phyloP scores from a whole-genome alignment of 257 asterid species.

The Fraxinus pennsylvanica region DNA sequence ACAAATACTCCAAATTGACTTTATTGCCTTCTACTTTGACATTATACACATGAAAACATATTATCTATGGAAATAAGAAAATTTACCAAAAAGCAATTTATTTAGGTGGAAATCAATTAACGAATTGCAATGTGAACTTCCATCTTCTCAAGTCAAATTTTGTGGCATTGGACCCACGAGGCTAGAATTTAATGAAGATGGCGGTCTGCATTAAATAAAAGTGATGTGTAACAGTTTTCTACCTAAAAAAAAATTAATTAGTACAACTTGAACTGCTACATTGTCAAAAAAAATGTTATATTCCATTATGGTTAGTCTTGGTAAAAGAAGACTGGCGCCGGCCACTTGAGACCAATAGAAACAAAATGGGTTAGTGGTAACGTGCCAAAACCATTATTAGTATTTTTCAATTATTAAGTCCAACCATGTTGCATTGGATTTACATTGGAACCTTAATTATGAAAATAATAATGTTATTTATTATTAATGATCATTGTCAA shows the following conservation, averaged over 20 bases:
- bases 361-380: not conserved
- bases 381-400: not conserved
- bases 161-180: not conserved
- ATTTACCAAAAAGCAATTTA: no score
- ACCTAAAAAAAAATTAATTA: not conserved
- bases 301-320: not conserved
- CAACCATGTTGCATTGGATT: no score
- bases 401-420: no score
- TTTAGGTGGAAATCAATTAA: not conserved
- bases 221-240: not conserved
- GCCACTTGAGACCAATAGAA: not conserved
- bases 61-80: no score
- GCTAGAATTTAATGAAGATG: not conserved
- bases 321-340: not conserved
- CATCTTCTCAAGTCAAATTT: not conserved
- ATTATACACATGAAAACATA: not conserved
- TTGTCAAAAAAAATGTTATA: not conserved
- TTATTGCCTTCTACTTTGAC: not conserved
- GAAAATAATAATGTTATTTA: no score
- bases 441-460: no score
- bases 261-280: not conserved
- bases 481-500: no score
- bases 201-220: not conserved
- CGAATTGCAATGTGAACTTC: not conserved
- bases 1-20: not conserved